A percentile compares a stretch with the other conserved stretches of the same genome.
phyloP scores from a whole-genome alignment of 305 asterid species.

The Euphrasia arctica region DNA sequence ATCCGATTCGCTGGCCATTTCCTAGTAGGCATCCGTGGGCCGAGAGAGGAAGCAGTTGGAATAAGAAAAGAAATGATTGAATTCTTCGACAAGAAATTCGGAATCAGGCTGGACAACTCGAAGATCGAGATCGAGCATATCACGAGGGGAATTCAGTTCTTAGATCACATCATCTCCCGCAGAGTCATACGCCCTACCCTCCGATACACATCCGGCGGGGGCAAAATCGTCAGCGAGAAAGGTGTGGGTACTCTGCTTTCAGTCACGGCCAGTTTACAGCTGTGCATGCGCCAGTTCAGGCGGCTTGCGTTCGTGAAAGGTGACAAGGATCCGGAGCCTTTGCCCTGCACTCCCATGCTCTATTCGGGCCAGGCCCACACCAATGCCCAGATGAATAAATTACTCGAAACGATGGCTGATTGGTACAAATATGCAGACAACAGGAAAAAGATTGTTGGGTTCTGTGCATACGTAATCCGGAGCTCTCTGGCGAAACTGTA shows the following conservation, averaged over 20 bases:
- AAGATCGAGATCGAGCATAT: slow-evolving; percentile 82
- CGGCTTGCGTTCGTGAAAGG: slow-evolving; percentile 75
- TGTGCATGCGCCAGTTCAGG: slow-evolving; percentile 79
- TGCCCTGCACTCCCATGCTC: slow-evolving; percentile 94
- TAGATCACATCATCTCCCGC: slow-evolving; percentile 85
- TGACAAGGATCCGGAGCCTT: slow-evolving; percentile 88
- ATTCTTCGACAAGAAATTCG: slow-evolving; percentile 54
- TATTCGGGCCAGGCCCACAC: slow-evolving; percentile 97
- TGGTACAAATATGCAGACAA: slow-evolving; percentile 97
- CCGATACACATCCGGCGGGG: slow-evolving; percentile 80
- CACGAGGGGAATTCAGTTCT: slow-evolving; percentile 72
- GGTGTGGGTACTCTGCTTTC: slow-evolving; percentile 94
- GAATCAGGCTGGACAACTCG: slow-evolving; percentile 70
- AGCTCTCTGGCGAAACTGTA: slow-evolving; percentile 89
- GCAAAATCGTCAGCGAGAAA: slow-evolving; percentile 76
- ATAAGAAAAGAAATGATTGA: slow-evolving; percentile 70
- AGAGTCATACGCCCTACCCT: slow-evolving; percentile 88
- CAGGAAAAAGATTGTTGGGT: slow-evolving; percentile 82
- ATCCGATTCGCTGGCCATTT: slow-evolving; percentile 82
- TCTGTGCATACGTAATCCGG: slow-evolving; percentile 85
- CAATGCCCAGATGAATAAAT: slow-evolving; percentile 89
- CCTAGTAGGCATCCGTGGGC: slow-evolving; percentile 83
- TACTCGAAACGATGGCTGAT: slow-evolving; percentile 90
- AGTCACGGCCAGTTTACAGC: slow-evolving; percentile 79
- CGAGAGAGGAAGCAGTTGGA: slow-evolving; percentile 79